These are phyloP conservation scores for Tricholoma hemisulphureum DNA, from an alignment of 768 basidiomycete genomes.

Conservation along the genomic window DNA sequence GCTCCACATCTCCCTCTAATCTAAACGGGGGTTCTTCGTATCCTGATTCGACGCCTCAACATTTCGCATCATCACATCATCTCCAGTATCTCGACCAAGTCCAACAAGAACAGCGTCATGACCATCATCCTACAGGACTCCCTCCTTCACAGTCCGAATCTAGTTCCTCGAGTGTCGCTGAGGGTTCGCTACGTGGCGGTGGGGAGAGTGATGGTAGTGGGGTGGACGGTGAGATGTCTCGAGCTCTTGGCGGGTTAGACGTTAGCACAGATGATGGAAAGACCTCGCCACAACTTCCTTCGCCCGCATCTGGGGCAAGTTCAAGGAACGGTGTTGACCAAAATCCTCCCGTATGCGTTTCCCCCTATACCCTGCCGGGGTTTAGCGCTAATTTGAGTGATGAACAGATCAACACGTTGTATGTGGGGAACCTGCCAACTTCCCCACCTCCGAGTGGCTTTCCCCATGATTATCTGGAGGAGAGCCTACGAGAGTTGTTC, in stretches of 20 bases:
- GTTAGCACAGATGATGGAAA: constrained; percentile 54
- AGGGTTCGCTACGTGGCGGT: constrained; percentile 21
- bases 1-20: constrained; percentile 33
- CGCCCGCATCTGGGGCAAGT: constrained; percentile 67
- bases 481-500: constrained; percentile 82
- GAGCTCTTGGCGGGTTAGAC: constrained; percentile 47
- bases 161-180: constrained; percentile 31
- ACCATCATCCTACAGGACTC: constrained; percentile 6
- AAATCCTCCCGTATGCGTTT: constrained; percentile 78
- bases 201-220: constrained; percentile 13
- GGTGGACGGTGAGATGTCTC: constrained; percentile 31
- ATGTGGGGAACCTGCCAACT: constrained; percentile 96
- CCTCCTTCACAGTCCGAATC: constrained; percentile 24
- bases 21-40: not conserved
- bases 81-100: constrained; percentile 13
- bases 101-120: constrained; percentile 11
- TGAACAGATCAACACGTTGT: constrained; percentile 89
- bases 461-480: constrained; percentile 81
- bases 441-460: constrained; percentile 68
- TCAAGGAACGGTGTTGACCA: constrained; percentile 66
- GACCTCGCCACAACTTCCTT: constrained; percentile 74
- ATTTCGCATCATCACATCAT: constrained; percentile 6
- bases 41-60: constrained; percentile 10
- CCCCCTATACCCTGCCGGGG: not conserved
- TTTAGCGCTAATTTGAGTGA: constrained; percentile 8